Conservation (phyloP, 2,329 filamentous ascomycete species). For the Xylariomycetidae sp. region DNA sequence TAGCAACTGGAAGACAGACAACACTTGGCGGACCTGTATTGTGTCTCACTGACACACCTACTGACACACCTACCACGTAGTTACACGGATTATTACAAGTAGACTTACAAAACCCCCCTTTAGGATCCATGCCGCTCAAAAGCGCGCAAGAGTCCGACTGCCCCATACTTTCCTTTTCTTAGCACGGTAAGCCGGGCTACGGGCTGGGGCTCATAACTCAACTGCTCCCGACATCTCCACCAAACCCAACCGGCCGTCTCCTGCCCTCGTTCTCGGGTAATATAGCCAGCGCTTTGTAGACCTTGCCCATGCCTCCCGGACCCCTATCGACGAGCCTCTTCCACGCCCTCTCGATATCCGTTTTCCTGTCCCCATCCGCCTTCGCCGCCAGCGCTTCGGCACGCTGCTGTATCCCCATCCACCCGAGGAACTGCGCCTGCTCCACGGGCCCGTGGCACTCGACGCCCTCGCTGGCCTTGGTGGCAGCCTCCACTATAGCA, state of each 20-base stretch:
- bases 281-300: slow-evolving; percentile 92
- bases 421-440: slow-evolving; percentile 73
- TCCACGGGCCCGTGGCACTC: slow-evolving; percentile 91
- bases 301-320: slow-evolving; percentile 82
- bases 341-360: slow-evolving; percentile 69
- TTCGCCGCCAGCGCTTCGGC: slow-evolving; percentile 61
- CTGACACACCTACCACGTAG: too few species aligned
- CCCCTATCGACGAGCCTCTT: slow-evolving; percentile 78
- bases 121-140: too few species aligned
- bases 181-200: too few species aligned
- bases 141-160: too few species aligned
- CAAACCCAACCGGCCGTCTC: slow-evolving; percentile 85
- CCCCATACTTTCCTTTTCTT: too few species aligned
- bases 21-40: too few species aligned
- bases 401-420: slow-evolving; percentile 79
- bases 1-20: too few species aligned
- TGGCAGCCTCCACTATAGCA: slow-evolving; percentile 76
- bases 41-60: too few species aligned
- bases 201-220: neutral
- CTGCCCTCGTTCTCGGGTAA: slow-evolving; percentile 72
- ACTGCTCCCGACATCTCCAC: slow-evolving; percentile 54
- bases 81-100: too few species aligned
- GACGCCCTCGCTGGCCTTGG: slow-evolving; percentile 69
- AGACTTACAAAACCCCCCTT: too few species aligned
- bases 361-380: slow-evolving; percentile 41